Evolutionary conservation across 371 early-diverging fungal genomes (phyloP).

Genomic region (Lichtheimia hyalospora): DNA sequence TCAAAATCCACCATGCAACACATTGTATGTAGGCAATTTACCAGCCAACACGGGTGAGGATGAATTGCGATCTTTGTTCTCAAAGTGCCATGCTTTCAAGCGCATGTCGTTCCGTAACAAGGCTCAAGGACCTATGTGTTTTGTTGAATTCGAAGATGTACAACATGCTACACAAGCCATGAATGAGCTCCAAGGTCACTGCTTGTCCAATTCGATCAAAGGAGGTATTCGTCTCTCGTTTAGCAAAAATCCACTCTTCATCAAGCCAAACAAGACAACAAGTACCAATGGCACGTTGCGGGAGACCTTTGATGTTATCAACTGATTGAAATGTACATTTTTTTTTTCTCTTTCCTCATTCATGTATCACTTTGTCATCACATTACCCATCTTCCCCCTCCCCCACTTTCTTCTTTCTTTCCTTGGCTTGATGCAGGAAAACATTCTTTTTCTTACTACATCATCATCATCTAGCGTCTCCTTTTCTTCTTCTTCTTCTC

Average conservation of each 20-base stretch:
- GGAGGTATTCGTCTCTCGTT: conserved; percentile 88
- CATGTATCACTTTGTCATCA: background rate
- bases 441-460: background rate
- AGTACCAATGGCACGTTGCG: background rate
- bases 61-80: conserved; percentile 78
- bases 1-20: conserved; percentile 92
- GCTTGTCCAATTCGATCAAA: conserved; percentile 74
- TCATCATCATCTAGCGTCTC: background rate
- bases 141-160: conserved; percentile 86
- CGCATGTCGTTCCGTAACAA: conserved; percentile 82
- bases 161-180: conserved; percentile 80
- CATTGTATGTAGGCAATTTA: conserved; percentile 88
- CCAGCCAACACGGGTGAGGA: conserved; percentile 78
- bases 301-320: too few relatives aligned
- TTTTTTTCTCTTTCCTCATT: background rate
- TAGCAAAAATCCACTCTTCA: conserved; percentile 85
- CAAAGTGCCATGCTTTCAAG: conserved; percentile 73
- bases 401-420: background rate
- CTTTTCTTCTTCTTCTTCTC: background rate
- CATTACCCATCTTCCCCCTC: background rate
- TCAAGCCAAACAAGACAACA: conserved; percentile 19
- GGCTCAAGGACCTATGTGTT: conserved; percentile 83
- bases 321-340: too few relatives aligned
- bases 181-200: conserved; percentile 71
- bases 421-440: too few relatives aligned